Evolutionary conservation across 2,329 filamentous ascomycete species (phyloP), one percentile per base, ranked within the genome.

Genomic region (Calonectria crousiana): DNA sequence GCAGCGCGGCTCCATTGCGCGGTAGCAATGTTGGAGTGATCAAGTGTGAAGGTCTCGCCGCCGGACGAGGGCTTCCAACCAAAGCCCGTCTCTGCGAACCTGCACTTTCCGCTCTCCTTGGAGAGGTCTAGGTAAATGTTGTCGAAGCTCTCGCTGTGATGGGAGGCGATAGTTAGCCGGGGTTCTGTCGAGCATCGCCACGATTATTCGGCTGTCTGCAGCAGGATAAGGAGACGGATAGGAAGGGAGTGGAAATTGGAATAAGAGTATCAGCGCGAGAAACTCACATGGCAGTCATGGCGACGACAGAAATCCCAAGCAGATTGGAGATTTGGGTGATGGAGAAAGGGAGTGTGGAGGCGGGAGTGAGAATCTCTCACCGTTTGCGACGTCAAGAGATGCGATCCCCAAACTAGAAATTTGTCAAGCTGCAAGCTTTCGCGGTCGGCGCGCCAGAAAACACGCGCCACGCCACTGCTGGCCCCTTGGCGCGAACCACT

Each of bases 61-160:
- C 95, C 95, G 68, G 92, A 92, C 6, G 92, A 91, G 34, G 96
- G 95, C 86, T 98, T 98, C 97, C 97, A 99, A 70, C 96, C 97
- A 80, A 98, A 91, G 74, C 97, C 97, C 68, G 93, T 96, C 84
- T 98, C 96, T 76, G 96, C 96, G 82, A 99, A 96, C 83, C 97
- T 93, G 88, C 96, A 98, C 87, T 96, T 97, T 79, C 97, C 97
- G 73, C 93, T 91, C 86, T 97, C 94, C 85, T 95, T 97, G 81
- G 96, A 98, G 74, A 99, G 91, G 85, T 99, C 96, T 81, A 99
- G 92, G 86, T 97, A 96, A 87, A 98, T 98, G 86, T 95, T 95
- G 84, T 98, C 96, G 87, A 99, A 99, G 83, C 94, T 97, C 92
- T 99, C 97, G 80, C 91, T 93, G 74, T 13, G 65, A 34, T 60